Evolutionary conservation across 805 yeast species (phyloP).

Genomic region (Candida arabinofermentans): DNA sequence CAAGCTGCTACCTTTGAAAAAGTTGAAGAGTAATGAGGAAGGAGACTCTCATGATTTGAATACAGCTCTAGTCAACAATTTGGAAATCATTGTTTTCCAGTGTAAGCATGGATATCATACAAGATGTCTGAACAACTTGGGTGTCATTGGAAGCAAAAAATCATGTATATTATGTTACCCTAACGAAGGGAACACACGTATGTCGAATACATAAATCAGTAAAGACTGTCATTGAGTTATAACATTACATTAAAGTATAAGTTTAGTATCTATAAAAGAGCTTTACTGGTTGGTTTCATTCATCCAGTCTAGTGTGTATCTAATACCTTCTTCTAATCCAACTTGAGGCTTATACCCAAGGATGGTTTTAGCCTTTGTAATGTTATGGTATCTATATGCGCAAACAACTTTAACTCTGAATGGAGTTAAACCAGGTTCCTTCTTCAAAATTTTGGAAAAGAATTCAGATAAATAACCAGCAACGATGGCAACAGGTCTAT

Average conservation of each 20-base stretch:
- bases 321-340: constrained; percentile 74
- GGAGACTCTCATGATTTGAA: neutral
- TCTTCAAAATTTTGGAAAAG: constrained; percentile 64
- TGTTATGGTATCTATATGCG: constrained; percentile 91
- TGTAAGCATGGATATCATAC: constrained; percentile 67
- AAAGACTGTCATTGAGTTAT: too few relatives aligned
- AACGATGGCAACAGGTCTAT: constrained; percentile 69
- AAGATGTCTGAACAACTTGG: constrained; percentile 49
- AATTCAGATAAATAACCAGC: constrained; percentile 81
- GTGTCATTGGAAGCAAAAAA: constrained; percentile 27
- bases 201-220: too few relatives aligned
- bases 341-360: constrained; percentile 82
- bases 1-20: constrained; percentile 7
- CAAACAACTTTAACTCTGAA: constrained; percentile 91
- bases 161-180: constrained; percentile 40
- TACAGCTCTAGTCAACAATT: constrained; percentile 2
- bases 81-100: constrained; percentile 49
- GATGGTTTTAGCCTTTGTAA: constrained; percentile 73
- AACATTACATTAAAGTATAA: too few relatives aligned
- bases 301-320: constrained; percentile 82
- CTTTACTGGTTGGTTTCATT: constrained; percentile 47
- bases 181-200: too few relatives aligned
- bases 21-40: constrained; percentile 5
- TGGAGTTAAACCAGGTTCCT: constrained; percentile 92
- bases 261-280: neutral